Conservation (phyloP, 2,329 filamentous ascomycete genomes). For the Xylaria sp. region DNA sequence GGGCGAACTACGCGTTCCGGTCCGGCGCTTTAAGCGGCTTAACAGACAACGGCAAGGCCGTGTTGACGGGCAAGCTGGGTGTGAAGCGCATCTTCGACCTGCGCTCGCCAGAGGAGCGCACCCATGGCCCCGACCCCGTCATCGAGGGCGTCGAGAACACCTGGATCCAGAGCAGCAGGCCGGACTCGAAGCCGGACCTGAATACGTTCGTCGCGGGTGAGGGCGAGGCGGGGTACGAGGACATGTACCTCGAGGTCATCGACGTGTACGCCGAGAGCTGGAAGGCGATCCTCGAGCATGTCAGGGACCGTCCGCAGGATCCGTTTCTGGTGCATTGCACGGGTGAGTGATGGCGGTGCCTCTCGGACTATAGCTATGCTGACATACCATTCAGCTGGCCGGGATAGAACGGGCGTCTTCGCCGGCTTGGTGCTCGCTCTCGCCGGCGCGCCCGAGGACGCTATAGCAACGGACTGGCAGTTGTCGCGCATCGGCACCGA, state of each 20-base stretch:
- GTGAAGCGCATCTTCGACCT: constrained; percentile 58
- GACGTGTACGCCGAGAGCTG: constrained; percentile 50
- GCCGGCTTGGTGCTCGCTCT: constrained; percentile 57
- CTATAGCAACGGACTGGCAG: constrained; percentile 56
- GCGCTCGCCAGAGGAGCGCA: constrained; percentile 52
- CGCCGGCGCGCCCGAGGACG: constrained; percentile 51
- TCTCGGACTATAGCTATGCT: not conserved
- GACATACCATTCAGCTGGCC: constrained; percentile 50
- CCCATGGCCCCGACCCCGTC: constrained; percentile 48
- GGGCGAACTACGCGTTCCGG: constrained; percentile 51
- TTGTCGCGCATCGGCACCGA: constrained; percentile 60
- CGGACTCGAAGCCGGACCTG: constrained; percentile 47
- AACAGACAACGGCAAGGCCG: constrained; percentile 44
- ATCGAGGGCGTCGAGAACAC: constrained; percentile 50
- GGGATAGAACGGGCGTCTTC: constrained; percentile 60
- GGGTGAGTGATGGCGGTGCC: constrained; percentile 44
- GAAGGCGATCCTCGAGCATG: constrained; percentile 52
- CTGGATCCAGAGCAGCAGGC: constrained; percentile 47
- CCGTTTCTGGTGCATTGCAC: constrained; percentile 61
- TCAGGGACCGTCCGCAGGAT: constrained; percentile 52
- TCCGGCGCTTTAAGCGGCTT: constrained; percentile 51
- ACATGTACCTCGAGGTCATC: constrained; percentile 56
- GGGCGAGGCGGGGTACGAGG: constrained; percentile 51
- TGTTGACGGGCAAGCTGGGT: constrained; percentile 45
- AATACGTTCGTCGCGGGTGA: constrained; percentile 51